Percentiles rank a stretch among this genome's conserved stretches.
These are phyloP conservation scores for Ormosia emarginata DNA, from an alignment of 306 rosid species.

Conservation along the genomic window DNA sequence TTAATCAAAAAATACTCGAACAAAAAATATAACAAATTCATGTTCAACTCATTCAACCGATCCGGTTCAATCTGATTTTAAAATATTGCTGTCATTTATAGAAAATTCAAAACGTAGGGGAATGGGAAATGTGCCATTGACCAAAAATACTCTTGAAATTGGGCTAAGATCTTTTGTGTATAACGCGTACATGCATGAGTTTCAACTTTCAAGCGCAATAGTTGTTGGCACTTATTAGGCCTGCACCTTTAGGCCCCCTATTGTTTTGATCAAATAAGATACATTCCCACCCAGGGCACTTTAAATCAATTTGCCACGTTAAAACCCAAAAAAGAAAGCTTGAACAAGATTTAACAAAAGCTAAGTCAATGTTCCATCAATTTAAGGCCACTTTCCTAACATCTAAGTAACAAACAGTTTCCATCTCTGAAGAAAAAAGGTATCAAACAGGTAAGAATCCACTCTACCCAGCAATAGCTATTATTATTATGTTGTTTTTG, in stretches of 20 bases:
- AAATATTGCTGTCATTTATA: not conserved
- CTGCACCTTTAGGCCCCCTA: not conserved
- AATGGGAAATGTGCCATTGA: not conserved
- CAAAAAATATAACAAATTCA: not conserved
- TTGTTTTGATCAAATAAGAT: not conserved
- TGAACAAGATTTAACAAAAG: not conserved
- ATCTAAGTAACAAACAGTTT: not conserved
- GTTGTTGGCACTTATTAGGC: not conserved
- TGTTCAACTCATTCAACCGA: not conserved
- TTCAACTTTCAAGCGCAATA: not conserved
- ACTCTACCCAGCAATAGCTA: not conserved
- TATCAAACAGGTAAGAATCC: not conserved
- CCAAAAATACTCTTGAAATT: not conserved
- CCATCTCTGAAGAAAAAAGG: not conserved
- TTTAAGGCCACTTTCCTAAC: not conserved
- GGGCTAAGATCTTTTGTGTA: not conserved
- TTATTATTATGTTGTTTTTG: not conserved
- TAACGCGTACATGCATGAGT: not conserved
- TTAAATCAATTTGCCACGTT: not conserved
- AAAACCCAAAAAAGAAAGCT: not conserved
- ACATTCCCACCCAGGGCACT: not conserved
- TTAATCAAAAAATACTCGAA: too few species aligned
- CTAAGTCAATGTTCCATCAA: not conserved
- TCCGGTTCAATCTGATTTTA: not conserved
- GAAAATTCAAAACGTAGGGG: slow-evolving; percentile 8